These are phyloP conservation scores for Suillus clintonianus DNA, from an alignment of 768 basidiomycete genomes.

Conservation along the genomic window DNA sequence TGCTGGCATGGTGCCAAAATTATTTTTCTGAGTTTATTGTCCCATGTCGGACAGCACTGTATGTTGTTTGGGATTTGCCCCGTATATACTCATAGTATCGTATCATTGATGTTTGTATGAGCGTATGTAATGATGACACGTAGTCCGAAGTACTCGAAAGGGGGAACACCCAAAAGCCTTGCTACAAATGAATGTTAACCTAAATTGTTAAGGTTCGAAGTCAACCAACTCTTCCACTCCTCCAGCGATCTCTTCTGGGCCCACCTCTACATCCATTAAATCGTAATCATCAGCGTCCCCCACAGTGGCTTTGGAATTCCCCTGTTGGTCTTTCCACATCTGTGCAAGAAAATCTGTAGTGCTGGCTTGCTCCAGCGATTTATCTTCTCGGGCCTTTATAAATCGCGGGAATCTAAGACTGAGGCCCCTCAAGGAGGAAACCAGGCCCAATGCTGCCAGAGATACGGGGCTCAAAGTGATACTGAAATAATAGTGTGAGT, in stretches of 20 bases:
- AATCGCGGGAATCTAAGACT: conserved; percentile 90
- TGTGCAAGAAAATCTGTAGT: conserved; percentile 67
- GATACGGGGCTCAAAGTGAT: conserved; percentile 87
- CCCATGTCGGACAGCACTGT: neutral
- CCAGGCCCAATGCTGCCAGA: conserved; percentile 67
- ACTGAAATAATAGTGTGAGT: conserved; percentile 36
- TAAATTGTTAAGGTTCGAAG: neutral
- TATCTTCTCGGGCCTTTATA: conserved; percentile 73
- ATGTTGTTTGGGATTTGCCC: neutral
- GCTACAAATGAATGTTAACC: conserved; percentile 7
- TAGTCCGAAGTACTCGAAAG: neutral
- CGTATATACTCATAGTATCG: neutral
- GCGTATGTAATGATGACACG: neutral
- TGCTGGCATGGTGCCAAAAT: neutral
- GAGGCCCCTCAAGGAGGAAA: conserved; percentile 63
- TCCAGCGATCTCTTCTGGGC: conserved; percentile 29
- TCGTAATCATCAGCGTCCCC: conserved; percentile 58
- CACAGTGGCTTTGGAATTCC: conserved; percentile 28
- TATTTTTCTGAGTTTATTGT: neutral
- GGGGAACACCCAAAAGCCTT: neutral
- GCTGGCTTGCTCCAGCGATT: conserved; percentile 70
- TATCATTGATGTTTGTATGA: neutral
- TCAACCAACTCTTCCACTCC: conserved; percentile 21
- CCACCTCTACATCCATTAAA: conserved; percentile 53
- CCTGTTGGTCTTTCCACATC: conserved; percentile 68